Conservation (phyloP, 2,329 filamentous ascomycete species). For the Clonostachys rhizophaga region DNA sequence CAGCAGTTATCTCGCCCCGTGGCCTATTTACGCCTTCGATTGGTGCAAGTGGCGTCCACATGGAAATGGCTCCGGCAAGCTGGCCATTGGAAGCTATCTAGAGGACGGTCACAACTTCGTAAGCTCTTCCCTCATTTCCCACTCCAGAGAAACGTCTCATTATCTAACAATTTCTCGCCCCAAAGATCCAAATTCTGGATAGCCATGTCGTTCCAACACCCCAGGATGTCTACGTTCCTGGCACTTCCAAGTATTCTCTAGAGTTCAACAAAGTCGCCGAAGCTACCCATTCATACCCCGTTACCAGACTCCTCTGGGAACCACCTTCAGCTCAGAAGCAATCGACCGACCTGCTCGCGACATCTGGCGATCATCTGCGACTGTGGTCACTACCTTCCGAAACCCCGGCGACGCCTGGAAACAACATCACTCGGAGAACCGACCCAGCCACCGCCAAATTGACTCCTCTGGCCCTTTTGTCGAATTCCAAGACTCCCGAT, state of each 20-base stretch:
- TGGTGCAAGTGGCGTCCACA: constrained; percentile 98
- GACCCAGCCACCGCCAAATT: constrained; percentile 68
- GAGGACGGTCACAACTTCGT: constrained; percentile 99
- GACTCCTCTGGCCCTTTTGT: constrained; percentile 86
- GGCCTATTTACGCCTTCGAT: constrained; percentile 94
- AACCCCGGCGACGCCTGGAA: constrained; percentile 49
- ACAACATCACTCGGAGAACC: constrained; percentile 63
- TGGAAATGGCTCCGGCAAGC: constrained; percentile 77
- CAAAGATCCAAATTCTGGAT: constrained; percentile 93
- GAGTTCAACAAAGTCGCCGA: constrained; percentile 94
- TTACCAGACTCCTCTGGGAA: constrained; percentile 93
- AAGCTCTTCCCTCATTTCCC: constrained; percentile 20
- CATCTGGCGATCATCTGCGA: constrained; percentile 88
- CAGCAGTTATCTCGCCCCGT: constrained; percentile 90
- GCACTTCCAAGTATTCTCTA: constrained; percentile 68
- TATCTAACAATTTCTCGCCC: neutral
- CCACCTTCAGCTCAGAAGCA: constrained; percentile 93
- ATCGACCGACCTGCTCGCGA: constrained; percentile 89
- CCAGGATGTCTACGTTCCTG: constrained; percentile 63
- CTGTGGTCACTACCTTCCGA: constrained; percentile 87
- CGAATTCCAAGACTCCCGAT: constrained; percentile 97
- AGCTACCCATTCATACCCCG: constrained; percentile 95
- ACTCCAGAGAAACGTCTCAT: neutral
- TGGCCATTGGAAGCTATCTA: constrained; percentile 92
- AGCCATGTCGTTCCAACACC: constrained; percentile 72